These are phyloP conservation scores for Circinella minor DNA, from an alignment of 371 early-diverging fungal species.

Conservation along the genomic window DNA sequence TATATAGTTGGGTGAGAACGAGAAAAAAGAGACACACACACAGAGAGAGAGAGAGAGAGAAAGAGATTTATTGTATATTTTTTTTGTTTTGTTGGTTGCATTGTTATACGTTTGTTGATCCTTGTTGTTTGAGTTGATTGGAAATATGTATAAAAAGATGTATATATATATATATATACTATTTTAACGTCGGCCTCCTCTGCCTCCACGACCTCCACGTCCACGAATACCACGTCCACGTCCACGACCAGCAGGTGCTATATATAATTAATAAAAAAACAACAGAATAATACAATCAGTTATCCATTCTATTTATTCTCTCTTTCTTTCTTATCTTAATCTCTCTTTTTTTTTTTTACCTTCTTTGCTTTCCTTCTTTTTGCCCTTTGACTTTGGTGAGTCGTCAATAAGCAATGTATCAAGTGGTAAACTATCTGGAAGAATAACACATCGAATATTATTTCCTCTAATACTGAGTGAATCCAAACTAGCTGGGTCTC, in stretches of 20 bases:
- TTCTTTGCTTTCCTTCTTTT: constrained; percentile 57
- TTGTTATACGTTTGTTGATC: too few relatives aligned
- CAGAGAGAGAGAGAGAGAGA: too few relatives aligned
- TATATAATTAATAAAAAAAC: neutral
- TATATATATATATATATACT: neutral
- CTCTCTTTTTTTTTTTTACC: too few relatives aligned
- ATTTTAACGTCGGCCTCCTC: constrained; percentile 42
- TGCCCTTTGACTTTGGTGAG: constrained; percentile 88
- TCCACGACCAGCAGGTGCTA: constrained; percentile 51
- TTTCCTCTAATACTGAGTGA: constrained; percentile 93
- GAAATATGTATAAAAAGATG: neutral
- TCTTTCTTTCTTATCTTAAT: too few relatives aligned
- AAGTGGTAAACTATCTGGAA: constrained; percentile 94
- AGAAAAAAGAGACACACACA: too few relatives aligned
- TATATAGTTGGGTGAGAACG: too few relatives aligned
- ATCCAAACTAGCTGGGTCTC: constrained; percentile 90
- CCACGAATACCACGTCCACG: constrained; percentile 73
- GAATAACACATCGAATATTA: constrained; percentile 93
- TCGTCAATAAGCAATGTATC: constrained; percentile 97
- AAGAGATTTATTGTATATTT: too few relatives aligned
- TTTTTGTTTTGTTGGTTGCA: too few relatives aligned
- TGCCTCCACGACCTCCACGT: constrained; percentile 34
- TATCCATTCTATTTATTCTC: too few relatives aligned
- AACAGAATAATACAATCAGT: too few relatives aligned
- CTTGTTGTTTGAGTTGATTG: neutral